Evolutionary conservation across 257 asterid genomes (phyloP).

Genomic region (Ocimum tenuiflorum): DNA sequence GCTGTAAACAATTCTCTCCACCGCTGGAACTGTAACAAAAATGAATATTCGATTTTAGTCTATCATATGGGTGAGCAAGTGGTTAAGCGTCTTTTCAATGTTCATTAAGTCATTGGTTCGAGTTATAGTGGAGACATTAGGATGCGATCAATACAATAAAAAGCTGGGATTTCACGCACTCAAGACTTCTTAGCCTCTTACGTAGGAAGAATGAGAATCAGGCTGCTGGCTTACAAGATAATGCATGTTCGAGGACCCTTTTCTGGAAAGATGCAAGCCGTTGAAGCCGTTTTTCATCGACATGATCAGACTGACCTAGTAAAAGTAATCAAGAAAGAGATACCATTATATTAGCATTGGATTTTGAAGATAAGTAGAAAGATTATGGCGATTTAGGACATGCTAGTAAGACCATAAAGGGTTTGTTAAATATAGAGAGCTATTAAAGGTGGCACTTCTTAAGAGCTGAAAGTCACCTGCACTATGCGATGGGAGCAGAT

Average conservation of each 20-base stretch:
- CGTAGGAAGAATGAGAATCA: too few species aligned
- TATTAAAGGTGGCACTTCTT: neutral
- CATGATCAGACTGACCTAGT: conserved; percentile 26
- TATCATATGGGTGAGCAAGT: too few species aligned
- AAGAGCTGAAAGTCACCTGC: conserved; percentile 37
- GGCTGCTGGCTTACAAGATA: conserved; percentile 45
- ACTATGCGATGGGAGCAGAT: conserved; percentile 73
- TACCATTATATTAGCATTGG: neutral
- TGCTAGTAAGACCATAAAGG: neutral
- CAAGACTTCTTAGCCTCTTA: too few species aligned
- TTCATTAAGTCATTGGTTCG: too few species aligned
- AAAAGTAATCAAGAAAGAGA: neutral
- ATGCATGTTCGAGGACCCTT: conserved; percentile 69
- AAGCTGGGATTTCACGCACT: neutral
- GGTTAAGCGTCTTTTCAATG: too few species aligned
- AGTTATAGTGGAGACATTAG: too few species aligned
- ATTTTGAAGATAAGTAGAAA: too few species aligned
- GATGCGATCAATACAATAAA: too few species aligned
- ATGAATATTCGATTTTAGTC: too few species aligned
- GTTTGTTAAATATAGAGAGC: neutral
- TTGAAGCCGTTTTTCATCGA: conserved; percentile 39
- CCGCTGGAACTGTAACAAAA: conserved; percentile 58
- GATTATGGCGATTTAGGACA: neutral
- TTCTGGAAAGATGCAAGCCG: conserved; percentile 79
- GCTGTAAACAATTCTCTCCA: conserved; percentile 85